Evolutionary conservation across 768 basidiomycete species (phyloP), one percentile per base, ranked within the genome.

Genomic region (Pholiota conissans): DNA sequence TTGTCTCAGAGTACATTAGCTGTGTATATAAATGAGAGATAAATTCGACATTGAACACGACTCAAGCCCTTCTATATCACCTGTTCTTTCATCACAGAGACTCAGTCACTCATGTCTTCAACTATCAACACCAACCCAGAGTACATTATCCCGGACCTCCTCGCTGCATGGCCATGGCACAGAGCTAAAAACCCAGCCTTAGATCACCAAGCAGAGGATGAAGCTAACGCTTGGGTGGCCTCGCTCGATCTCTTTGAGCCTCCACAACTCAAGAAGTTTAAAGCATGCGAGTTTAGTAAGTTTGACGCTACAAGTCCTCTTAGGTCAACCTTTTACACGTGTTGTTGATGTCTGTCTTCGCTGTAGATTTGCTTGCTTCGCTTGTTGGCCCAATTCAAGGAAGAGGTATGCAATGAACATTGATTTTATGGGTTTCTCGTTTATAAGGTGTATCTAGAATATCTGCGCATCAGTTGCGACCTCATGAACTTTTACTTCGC

Each of bases 401-500:
- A 37, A 39, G 22, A 49, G 55, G 55, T 56, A 26, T 49, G 34
- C 20, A 5, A 13, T 14, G 11, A n/a, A 30, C 16, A 10, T 37
- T 4, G 7, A 11, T 27, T n/a, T n/a, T n/a, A n/a, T n/a, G n/a
- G n/a, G n/a, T n/a, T 7, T 22, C 29, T n/a, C n/a, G 35, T 10
- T 28, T 20, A 20, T 8, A 7, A 32, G 5, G 18, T 18, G 5
- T 10, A 9, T 11, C 8, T 13, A 66, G 63, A 59, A 2, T 50
- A 62, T 28, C 59, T 66, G 37, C 61, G 65, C 5, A 62, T 64
- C n/a, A 48, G 59, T 13, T 64, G 80, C 53, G 82, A 84, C 57
- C 65, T 83, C 52, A 82, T 84, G 78, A 74, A 79, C 37, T 59
- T 82, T 7, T 74, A 80, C 57, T 83, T 80, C 61, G 58, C 81